Evolutionary conservation across 495 filamentous ascomycete genomes (phyloP).

Genomic region (Xylaria flabelliformis): DNA sequence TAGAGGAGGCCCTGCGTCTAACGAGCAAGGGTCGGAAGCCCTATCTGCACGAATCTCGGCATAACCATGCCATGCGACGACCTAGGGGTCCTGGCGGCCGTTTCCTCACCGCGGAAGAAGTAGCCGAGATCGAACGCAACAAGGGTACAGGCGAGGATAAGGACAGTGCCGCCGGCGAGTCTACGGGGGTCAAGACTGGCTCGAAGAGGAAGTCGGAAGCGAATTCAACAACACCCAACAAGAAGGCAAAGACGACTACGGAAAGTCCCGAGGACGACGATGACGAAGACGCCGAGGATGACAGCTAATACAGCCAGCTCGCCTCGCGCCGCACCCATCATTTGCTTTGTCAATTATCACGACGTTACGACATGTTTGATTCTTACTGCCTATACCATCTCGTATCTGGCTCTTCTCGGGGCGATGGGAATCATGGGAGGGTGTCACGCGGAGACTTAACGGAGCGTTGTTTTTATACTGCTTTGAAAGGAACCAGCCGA

Average conservation of each 20-base stretch:
- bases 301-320: conserved; percentile 40
- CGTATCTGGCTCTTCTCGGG: conserved; percentile 36
- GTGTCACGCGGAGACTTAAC: conserved; percentile 35
- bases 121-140: conserved; percentile 81
- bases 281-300: conserved; percentile 57
- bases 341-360: conserved; percentile 44
- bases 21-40: conserved; percentile 96
- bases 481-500: conserved; percentile 30
- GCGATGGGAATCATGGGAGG: conserved; percentile 43
- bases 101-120: conserved; percentile 98
- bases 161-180: conserved; percentile 38
- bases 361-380: conserved; percentile 43
- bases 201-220: conserved; percentile 54
- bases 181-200: conserved; percentile 49
- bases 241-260: conserved; percentile 60
- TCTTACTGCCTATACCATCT: conserved; percentile 41
- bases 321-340: conserved; percentile 15
- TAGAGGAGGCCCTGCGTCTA: conserved; percentile 88
- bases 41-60: conserved; percentile 97
- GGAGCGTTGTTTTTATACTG: conserved; percentile 35
- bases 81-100: conserved; percentile 95
- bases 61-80: conserved; percentile 98
- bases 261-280: conserved; percentile 57
- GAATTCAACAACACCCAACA: conserved; percentile 53
- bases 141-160: conserved; percentile 51